Percentiles rank a stretch among this genome's conserved stretches.
These are phyloP conservation scores for Chaetomium globosum DNA, from an alignment of 2,329 filamentous ascomycete genomes.

Conservation along the genomic window DNA sequence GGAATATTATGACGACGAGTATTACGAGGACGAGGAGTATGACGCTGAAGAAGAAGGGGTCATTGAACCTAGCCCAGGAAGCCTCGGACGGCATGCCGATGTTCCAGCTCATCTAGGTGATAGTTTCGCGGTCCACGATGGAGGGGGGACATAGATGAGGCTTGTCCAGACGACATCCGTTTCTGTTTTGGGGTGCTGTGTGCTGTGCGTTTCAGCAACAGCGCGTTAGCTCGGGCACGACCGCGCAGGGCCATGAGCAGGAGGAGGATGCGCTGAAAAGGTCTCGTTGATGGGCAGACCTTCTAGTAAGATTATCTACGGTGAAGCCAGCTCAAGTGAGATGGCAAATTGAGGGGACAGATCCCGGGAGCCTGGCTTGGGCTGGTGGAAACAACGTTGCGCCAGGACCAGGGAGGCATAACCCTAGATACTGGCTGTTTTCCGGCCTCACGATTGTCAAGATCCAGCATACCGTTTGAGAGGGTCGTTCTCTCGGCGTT, in stretches of 20 bases:
- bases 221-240: neutral
- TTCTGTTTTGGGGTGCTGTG: neutral
- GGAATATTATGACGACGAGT: slow-evolving; percentile 35
- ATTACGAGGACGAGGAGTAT: slow-evolving; percentile 37
- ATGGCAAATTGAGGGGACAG: neutral
- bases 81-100: slow-evolving; percentile 12
- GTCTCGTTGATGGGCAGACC: neutral
- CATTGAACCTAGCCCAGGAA: slow-evolving; percentile 9
- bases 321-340: neutral
- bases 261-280: neutral
- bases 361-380: neutral
- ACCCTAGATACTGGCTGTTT: neutral
- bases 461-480: neutral
- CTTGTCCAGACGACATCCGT: neutral
- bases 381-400: neutral
- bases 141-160: slow-evolving; percentile 28
- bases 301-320: slow-evolving; percentile 2
- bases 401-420: neutral
- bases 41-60: slow-evolving; percentile 31
- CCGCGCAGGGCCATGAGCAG: neutral
- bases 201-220: slow-evolving; percentile 8
- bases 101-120: slow-evolving; percentile 13
- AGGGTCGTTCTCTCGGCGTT: neutral
- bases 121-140: slow-evolving; percentile 25
- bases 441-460: too few species aligned